Conservation (phyloP, 2,329 filamentous ascomycete species). For the Fusarium sp. region DNA sequence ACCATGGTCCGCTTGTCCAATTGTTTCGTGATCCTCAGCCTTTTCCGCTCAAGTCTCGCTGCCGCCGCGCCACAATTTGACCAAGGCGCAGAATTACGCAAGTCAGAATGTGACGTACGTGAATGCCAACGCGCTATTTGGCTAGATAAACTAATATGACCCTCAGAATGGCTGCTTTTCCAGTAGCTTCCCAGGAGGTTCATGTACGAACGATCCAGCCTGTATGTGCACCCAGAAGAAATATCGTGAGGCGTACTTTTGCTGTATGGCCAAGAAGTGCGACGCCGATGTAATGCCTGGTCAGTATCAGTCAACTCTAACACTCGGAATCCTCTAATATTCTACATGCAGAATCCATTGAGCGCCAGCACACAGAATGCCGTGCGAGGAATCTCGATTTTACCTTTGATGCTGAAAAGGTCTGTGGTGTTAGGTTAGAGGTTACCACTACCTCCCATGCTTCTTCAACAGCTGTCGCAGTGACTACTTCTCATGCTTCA, state of each 20-base stretch:
- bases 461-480: rapidly evolving
- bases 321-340: rapidly evolving
- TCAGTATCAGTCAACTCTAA: rapidly evolving
- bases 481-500: background rate
- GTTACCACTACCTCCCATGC: rapidly evolving
- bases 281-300: background rate
- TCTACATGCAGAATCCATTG: background rate
- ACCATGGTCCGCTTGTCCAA: background rate
- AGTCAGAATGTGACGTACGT: conserved; percentile 11
- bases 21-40: background rate
- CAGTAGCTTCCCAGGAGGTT: conserved; percentile 4
- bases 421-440: background rate
- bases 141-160: rapidly evolving
- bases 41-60: background rate
- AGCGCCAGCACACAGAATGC: conserved; percentile 5
- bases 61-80: background rate
- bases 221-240: conserved; percentile 6
- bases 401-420: background rate
- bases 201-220: conserved; percentile 2
- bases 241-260: conserved; percentile 13
- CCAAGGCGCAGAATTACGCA: background rate
- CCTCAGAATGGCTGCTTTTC: conserved; percentile 4
- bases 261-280: conserved; percentile 9
- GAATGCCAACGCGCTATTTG: rapidly evolving
- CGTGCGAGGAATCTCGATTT: conserved; percentile 9